phyloP scores from a whole-genome alignment of 2,329 filamentous ascomycete species.

The Cladophialophora yegresii region DNA sequence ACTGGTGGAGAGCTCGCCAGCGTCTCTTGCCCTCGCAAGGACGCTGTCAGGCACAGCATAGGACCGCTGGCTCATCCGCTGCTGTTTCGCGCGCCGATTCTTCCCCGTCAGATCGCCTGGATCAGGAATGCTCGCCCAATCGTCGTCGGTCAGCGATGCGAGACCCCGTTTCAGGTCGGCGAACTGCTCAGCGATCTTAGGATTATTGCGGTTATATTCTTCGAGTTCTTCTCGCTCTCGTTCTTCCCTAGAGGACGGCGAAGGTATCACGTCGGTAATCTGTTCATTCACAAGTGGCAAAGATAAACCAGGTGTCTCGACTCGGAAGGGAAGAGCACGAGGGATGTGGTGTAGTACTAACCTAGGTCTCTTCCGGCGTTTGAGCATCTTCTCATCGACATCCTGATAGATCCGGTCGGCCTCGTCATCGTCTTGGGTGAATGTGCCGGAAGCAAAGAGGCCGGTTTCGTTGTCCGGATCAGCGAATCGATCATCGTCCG shows the following conservation, averaged over 20 bases:
- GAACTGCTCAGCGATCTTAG: conserved; percentile 97
- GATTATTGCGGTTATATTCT: conserved; percentile 95
- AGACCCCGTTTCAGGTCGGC: conserved; percentile 91
- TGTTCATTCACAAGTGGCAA: conserved; percentile 66
- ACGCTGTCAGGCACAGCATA: conserved; percentile 98
- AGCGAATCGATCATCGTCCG: conserved; percentile 77
- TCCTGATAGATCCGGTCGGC: conserved; percentile 94
- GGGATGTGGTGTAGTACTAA: conserved; percentile 56
- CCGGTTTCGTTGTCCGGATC: conserved; percentile 97
- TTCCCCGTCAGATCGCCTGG: conserved; percentile 96
- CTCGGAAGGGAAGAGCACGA: conserved; percentile 17
- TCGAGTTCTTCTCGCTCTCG: conserved; percentile 88
- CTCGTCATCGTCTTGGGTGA: conserved; percentile 97
- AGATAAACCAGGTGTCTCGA: conserved; percentile 62
- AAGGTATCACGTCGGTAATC: conserved; percentile 71
- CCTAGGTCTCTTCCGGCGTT: conserved; percentile 80
- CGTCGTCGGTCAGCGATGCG: conserved; percentile 84
- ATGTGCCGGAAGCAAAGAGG: conserved; percentile 90
- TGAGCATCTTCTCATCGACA: conserved; percentile 97
- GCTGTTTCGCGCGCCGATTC: conserved; percentile 81
- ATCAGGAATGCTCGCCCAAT: conserved; percentile 94
- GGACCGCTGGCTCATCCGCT: conserved; percentile 79
- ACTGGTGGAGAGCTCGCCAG: conserved; percentile 80
- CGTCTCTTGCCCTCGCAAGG: conserved; percentile 78
- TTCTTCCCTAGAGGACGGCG: conserved; percentile 73